These are phyloP conservation scores for Thelephora ganbajun DNA, from an alignment of 768 basidiomycete species.

Conservation along the genomic window DNA sequence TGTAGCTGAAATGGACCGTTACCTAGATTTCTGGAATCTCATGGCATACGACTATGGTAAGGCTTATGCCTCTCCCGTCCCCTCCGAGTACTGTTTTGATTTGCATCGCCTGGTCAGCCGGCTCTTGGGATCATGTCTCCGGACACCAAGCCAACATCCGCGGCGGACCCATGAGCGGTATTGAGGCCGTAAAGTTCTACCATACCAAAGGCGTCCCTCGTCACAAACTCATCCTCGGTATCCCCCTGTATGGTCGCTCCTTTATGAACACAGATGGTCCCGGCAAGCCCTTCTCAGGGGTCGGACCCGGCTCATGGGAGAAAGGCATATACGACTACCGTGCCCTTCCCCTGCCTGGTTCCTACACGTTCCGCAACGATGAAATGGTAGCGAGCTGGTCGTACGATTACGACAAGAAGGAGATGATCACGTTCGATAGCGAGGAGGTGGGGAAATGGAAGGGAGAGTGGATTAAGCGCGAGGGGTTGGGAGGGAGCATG, in stretches of 20 bases:
- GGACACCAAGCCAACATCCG: constrained; percentile 83
- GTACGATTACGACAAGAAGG: constrained; percentile 58
- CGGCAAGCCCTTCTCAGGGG: constrained; percentile 62
- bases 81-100: constrained; percentile 3
- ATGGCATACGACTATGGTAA: constrained; percentile 86
- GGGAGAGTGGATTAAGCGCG: constrained; percentile 64
- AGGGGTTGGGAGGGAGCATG: constrained; percentile 85
- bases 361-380: constrained; percentile 52
- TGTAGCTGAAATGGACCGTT: constrained; percentile 73
- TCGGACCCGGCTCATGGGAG: constrained; percentile 89
- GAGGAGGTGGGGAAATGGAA: constrained; percentile 59
- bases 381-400: constrained; percentile 66
- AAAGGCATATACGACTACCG: constrained; percentile 88
- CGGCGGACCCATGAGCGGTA: constrained; percentile 48
- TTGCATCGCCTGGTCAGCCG: constrained; percentile 28
- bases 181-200: constrained; percentile 60
- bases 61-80: constrained; percentile 8
- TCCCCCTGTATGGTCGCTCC: constrained; percentile 88
- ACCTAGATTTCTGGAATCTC: constrained; percentile 92
- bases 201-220: constrained; percentile 53
- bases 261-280: constrained; percentile 81
- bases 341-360: constrained; percentile 64
- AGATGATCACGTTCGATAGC: constrained; percentile 77
- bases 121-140: constrained; percentile 59
- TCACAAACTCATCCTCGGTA: constrained; percentile 76